Conservation (phyloP, 106 monocot genomes). For the Phalaenopsis equestris region DNA sequence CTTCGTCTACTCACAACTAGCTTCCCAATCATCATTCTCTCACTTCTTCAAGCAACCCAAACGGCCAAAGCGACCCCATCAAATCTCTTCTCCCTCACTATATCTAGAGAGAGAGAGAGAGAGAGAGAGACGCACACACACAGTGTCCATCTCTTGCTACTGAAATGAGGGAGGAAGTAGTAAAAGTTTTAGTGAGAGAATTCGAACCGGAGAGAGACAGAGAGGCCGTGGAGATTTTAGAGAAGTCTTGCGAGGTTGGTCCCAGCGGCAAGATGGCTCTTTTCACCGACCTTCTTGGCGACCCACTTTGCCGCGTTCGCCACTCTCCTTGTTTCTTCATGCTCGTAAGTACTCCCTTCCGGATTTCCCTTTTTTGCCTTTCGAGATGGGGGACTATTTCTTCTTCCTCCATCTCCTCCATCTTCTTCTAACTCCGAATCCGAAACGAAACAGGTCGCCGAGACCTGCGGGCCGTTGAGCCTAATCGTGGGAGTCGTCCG, state of each 20-base stretch:
- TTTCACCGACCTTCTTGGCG: constrained; percentile 46
- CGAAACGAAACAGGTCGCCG: constrained; percentile 37
- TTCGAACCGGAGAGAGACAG: constrained; percentile 38
- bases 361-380: too few species aligned
- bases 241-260: constrained; percentile 61
- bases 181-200: constrained; percentile 17
- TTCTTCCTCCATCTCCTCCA: too few species aligned
- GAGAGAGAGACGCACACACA: too few species aligned
- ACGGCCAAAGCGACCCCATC: background rate
- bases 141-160: background rate
- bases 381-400: too few species aligned
- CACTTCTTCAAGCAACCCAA: background rate
- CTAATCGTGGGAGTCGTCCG: constrained; percentile 57
- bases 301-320: constrained; percentile 35
- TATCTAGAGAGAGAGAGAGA: background rate
- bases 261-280: constrained; percentile 41
- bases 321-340: constrained; percentile 25
- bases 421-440: background rate
- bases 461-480: constrained; percentile 20
- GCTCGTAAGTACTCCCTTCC: constrained; percentile 14
- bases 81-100: background rate
- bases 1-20: background rate
- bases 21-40: background rate
- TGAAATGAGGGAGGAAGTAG: background rate
- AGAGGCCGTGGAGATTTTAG: constrained; percentile 35